Percentiles rank a stretch among this genome's conserved stretches.
Conservation (phyloP, 345 rosid species). For the Isatis tinctoria region DNA sequence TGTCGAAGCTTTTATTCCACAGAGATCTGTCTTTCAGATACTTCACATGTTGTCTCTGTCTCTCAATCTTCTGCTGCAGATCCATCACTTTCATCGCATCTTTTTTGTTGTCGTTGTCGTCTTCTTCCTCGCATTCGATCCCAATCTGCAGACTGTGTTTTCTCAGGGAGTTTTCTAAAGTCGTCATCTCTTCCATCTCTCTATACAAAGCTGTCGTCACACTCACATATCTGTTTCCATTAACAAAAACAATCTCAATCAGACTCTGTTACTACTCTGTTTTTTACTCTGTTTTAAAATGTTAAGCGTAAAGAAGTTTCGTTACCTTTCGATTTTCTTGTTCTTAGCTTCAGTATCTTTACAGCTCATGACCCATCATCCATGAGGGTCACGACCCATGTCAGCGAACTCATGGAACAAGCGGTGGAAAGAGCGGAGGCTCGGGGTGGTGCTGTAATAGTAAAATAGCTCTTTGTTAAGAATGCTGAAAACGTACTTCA, state of each 20-base stretch:
- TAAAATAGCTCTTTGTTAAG: no score
- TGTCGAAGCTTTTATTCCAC: conserved; percentile 82
- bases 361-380: conserved; percentile 55
- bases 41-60: conserved; percentile 80
- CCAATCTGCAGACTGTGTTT: conserved; percentile 37
- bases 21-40: conserved; percentile 73
- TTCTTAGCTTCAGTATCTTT: conserved; percentile 64
- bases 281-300: not conserved
- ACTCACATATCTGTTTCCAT: conserved; percentile 47
- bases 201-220: conserved; percentile 61
- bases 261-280: conserved; percentile 13
- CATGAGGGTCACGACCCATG: conserved; percentile 53
- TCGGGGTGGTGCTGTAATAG: conserved; percentile 40
- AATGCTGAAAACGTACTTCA: no score
- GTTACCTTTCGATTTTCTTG: conserved; percentile 73
- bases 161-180: conserved; percentile 47
- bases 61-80: conserved; percentile 58
- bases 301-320: not conserved
- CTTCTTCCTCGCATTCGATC: conserved; percentile 27
- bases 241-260: not conserved
- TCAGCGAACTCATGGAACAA: conserved; percentile 62
- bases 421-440: conserved; percentile 48
- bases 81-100: conserved; percentile 51
- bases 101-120: conserved; percentile 22
- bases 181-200: conserved; percentile 81